Evolutionary conservation across 441 rosid species (phyloP).

Genomic region (Gossypium armourianum): DNA sequence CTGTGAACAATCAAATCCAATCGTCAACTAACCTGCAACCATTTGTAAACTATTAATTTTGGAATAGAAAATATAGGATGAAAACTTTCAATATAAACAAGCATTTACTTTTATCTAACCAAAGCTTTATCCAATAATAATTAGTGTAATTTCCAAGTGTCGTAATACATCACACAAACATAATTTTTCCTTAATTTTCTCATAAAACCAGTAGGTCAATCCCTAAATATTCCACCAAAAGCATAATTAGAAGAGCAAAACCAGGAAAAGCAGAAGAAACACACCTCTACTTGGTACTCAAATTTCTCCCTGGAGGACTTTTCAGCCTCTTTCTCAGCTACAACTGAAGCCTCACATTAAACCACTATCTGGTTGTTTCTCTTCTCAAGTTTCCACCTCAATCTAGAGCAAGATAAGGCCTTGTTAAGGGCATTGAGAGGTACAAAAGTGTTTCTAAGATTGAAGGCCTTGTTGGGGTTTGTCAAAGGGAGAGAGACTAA

Average conservation of each 20-base stretch:
- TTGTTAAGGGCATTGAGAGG: too few relatives aligned
- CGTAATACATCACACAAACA: not conserved
- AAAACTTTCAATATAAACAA: not conserved
- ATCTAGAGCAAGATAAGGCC: too few relatives aligned
- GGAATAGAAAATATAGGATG: not conserved
- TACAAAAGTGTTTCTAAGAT: too few relatives aligned
- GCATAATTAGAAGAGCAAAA: not conserved
- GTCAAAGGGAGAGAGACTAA: too few relatives aligned
- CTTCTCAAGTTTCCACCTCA: constrained; percentile 41
- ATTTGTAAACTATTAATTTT: constrained; percentile 3
- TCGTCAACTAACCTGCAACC: constrained; percentile 67
- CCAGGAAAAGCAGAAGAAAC: constrained; percentile 16
- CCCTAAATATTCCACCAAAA: not conserved
- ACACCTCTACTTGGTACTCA: constrained; percentile 96
- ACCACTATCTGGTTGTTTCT: constrained; percentile 37
- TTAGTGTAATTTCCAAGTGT: not conserved
- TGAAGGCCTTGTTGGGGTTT: too few relatives aligned
- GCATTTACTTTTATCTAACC: not conserved
- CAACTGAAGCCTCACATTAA: constrained; percentile 56
- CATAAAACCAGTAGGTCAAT: not conserved
- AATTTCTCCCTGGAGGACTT: constrained; percentile 74
- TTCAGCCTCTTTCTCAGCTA: constrained; percentile 68
- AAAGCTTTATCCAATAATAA: not conserved
- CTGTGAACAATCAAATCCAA: constrained; percentile 96
- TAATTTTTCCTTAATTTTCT: not conserved